Base-by-base conservation (phyloP, 2,329 filamentous ascomycete genomes). In the Ophiocordyceps robertsii region DNA sequence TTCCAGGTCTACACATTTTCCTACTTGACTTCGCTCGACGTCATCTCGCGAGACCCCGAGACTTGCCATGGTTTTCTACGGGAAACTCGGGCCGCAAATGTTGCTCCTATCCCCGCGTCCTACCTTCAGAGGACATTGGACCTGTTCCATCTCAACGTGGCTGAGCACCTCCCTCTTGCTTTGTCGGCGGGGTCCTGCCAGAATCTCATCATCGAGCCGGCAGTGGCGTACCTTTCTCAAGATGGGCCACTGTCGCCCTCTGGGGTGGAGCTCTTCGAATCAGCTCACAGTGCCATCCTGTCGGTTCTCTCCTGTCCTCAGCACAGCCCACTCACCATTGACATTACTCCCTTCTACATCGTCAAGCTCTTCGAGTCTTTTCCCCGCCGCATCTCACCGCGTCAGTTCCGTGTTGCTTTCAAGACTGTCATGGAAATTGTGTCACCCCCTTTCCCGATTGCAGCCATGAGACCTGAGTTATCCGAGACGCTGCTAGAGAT, bases 331-430 rank as follows among this genome's bases (percentile, higher is more conserved):
- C 65, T 93, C 19, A 80, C 85, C 14, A 73, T 79, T 9, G 72
- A 75, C 48, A 75, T 92, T 42, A 71, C 89, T 2, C 85, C 87
- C 0, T 85, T 85, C 55, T 95, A 95, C 61, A 79, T 93, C 48
- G 81, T 89, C 51, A 79, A 81, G 13, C 70, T 95, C 0, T 84
- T 94, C 55, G 69, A 74, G 17, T 80, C 86, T 1, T 95, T 95
- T 59, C 88, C 89, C 0, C 58, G 69, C 2, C 82, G 82, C 45
- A 77, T 95, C 17, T 89, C 85, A 0, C 72, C 84, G 1, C 78
- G 88, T 14, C 89, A 95, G 58, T 95, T 95, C 66, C 77, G 88
- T 29, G 70, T 95, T 10, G 89, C 88, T 11, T 89, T 94, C 68
- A 85, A 82, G 57, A 90, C 86, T 2, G 68, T 95, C 38, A 77